phyloP scores from a whole-genome alignment of 495 filamentous ascomycete species.

The Parathielavia hyrcaniae region DNA sequence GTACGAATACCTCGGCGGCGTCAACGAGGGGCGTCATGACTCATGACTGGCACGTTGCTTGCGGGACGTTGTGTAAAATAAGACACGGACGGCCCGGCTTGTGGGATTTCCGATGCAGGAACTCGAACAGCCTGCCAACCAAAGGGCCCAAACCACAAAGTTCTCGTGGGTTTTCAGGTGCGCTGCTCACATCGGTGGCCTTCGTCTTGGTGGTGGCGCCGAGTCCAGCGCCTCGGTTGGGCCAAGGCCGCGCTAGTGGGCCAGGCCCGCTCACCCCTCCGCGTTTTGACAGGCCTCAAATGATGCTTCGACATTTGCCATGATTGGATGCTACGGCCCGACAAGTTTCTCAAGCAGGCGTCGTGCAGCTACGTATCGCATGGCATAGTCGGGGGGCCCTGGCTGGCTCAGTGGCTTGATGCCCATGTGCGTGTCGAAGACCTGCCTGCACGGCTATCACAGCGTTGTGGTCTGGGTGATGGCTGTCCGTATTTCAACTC shows the following conservation, averaged over 20 bases:
- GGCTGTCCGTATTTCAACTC: slow-evolving; percentile 15
- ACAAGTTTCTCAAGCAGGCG: slow-evolving; percentile 7
- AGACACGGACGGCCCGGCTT: not conserved
- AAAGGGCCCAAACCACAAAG: not conserved
- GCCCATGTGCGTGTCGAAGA: not conserved
- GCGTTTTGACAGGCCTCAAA: not conserved
- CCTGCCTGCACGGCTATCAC: not conserved
- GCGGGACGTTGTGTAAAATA: not conserved
- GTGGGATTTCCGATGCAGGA: not conserved
- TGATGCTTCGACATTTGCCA: not conserved
- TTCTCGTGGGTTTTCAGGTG: not conserved
- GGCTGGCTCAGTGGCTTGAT: not conserved
- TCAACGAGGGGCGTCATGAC: not conserved
- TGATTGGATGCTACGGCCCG: not conserved
- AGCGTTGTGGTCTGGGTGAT: not conserved
- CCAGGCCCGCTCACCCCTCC: not conserved
- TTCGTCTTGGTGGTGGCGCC: not conserved
- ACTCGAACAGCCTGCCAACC: not conserved
- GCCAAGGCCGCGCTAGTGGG: not conserved
- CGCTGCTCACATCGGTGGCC: not conserved
- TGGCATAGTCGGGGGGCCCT: not conserved
- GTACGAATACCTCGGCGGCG: not conserved
- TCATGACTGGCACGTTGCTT: not conserved
- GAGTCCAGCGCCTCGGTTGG: slow-evolving; percentile 6
- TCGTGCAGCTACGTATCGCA: slow-evolving; percentile 7